phyloP scores from a whole-genome alignment of 441 rosid species.

The Corymbia calophylla region DNA sequence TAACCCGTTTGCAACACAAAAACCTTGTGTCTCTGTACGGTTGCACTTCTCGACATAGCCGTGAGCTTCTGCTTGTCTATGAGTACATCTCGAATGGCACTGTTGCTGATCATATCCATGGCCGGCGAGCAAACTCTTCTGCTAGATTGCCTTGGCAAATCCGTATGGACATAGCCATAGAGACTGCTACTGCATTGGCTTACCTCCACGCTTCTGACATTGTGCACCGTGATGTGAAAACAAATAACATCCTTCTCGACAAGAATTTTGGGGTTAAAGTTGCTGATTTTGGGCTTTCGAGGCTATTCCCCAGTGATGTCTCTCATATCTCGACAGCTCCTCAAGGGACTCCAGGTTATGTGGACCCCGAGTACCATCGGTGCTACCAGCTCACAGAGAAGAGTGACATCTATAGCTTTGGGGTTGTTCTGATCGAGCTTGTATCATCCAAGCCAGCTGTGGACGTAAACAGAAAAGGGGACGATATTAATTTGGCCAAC shows the following conservation, averaged over 20 bases:
- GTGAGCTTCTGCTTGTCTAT: conserved; percentile 65
- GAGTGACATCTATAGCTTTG: conserved; percentile 76
- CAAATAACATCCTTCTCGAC: conserved; percentile 71
- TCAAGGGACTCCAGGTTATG: conserved; percentile 75
- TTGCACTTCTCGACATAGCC: conserved; percentile 61
- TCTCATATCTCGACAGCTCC: conserved; percentile 73
- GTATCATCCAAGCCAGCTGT: conserved; percentile 72
- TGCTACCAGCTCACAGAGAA: conserved; percentile 58
- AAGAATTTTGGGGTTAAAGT: conserved; percentile 54
- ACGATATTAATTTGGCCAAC: conserved; percentile 59
- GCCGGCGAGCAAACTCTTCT: conserved; percentile 19
- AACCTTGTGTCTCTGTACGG: conserved; percentile 74
- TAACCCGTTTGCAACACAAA: conserved; percentile 55
- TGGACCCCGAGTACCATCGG: conserved; percentile 60
- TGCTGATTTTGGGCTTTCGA: conserved; percentile 70
- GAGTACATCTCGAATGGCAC: conserved; percentile 67
- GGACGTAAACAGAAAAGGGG: conserved; percentile 43
- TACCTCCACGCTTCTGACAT: conserved; percentile 67
- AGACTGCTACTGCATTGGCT: conserved; percentile 64
- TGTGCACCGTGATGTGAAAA: conserved; percentile 72
- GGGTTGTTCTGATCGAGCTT: conserved; percentile 71
- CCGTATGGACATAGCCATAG: conserved; percentile 56
- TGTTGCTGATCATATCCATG: conserved; percentile 65
- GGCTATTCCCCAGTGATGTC: conserved; percentile 45
- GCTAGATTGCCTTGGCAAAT: conserved; percentile 9